phyloP scores from a whole-genome alignment of 2,329 filamentous ascomycete genomes.

The Trichoderma polysporum region DNA sequence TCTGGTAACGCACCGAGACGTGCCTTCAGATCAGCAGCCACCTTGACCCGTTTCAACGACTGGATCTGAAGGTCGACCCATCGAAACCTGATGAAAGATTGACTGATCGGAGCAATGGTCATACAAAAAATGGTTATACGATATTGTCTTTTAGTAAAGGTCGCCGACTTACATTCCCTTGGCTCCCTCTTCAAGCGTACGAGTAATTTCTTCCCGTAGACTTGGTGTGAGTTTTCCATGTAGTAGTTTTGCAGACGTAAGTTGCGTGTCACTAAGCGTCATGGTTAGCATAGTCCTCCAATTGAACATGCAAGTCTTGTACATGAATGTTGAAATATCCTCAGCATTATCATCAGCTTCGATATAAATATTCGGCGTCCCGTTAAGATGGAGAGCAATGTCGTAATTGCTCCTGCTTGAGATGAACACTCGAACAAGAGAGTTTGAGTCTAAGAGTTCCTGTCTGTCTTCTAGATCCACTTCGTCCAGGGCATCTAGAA shows the following conservation, averaged over 20 bases:
- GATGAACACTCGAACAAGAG: constrained; percentile 3
- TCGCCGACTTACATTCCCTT: constrained; percentile 4
- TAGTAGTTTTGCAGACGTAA: not conserved
- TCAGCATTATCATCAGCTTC: constrained; percentile 7
- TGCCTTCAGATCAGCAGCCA: constrained; percentile 7
- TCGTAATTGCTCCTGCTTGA: constrained; percentile 9
- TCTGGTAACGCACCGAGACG: constrained; percentile 5
- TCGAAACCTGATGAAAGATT: constrained; percentile 1
- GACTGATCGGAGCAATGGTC: not conserved
- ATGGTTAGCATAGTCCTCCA: not conserved
- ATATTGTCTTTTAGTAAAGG: not conserved
- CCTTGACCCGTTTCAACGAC: not conserved
- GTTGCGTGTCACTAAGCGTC: not conserved
- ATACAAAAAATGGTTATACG: no score
- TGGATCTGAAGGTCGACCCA: constrained; percentile 10
- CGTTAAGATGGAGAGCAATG: not conserved
- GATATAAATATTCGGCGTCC: not conserved
- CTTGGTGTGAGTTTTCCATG: not conserved
- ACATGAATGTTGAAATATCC: constrained; percentile 15
- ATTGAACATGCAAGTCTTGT: not conserved
- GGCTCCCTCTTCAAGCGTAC: not conserved
- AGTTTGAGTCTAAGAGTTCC: constrained; percentile 2
- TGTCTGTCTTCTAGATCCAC: constrained; percentile 1
- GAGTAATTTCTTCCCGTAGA: not conserved
- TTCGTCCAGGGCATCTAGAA: constrained; percentile 8